Conservation (phyloP, 2,329 filamentous ascomycete species). For the Scedosporium aurantiacum region DNA sequence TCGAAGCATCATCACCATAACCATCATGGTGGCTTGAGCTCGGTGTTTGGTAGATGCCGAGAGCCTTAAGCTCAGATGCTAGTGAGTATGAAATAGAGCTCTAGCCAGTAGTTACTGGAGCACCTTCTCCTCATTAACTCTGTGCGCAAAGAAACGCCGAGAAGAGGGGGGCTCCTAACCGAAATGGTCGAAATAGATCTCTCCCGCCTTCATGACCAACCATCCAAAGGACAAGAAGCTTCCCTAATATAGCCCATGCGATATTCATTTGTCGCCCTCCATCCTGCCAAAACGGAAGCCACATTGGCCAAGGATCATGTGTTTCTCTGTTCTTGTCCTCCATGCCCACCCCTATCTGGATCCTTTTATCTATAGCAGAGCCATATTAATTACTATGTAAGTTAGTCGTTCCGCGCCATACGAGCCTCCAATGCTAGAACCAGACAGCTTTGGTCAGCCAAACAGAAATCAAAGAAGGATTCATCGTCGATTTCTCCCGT, state of each 20-base stretch:
- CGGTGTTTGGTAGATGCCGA: neutral
- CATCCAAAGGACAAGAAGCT: neutral
- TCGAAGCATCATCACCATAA: too few relatives aligned
- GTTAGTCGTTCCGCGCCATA: too few relatives aligned
- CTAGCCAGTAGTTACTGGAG: neutral
- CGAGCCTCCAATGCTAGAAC: too few relatives aligned
- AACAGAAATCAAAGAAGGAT: neutral
- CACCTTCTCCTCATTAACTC: neutral
- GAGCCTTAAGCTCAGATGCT: neutral
- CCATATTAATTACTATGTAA: neutral
- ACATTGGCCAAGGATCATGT: constrained; percentile 5
- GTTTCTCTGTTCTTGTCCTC: neutral
- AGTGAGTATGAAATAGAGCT: neutral
- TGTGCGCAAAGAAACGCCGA: neutral
- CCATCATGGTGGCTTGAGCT: neutral
- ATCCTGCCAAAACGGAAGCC: neutral
- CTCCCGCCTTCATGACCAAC: neutral
- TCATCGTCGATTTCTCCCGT: neutral
- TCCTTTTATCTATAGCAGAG: neutral
- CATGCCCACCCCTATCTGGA: neutral
- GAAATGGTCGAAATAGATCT: neutral
- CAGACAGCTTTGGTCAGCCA: neutral
- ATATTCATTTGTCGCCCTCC: neutral
- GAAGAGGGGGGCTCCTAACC: neutral
- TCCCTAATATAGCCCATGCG: neutral